phyloP scores from a whole-genome alignment of 2,329 filamentous ascomycete species.

The Verticillium isaacii region DNA sequence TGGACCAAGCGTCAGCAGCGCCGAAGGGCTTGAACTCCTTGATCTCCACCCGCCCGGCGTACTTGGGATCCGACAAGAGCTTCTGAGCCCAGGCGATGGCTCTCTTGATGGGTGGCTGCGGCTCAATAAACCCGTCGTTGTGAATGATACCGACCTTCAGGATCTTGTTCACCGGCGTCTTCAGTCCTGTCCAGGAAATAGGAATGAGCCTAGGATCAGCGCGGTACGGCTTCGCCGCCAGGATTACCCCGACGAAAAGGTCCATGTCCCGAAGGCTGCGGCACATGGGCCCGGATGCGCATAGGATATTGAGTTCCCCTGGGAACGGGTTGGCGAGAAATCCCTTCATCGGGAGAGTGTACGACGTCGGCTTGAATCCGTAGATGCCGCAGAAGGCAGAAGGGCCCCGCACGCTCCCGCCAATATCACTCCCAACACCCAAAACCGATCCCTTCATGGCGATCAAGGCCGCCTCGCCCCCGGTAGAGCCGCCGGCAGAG shows the following conservation, averaged over 20 bases:
- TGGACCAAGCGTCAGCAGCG: slow-evolving; percentile 20
- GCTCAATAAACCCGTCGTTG: slow-evolving; percentile 28
- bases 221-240: slow-evolving; percentile 19
- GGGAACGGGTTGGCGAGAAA: slow-evolving; percentile 17
- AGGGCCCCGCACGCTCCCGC: slow-evolving; percentile 32
- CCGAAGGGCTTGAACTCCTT: slow-evolving; percentile 28
- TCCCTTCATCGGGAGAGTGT: slow-evolving; percentile 18
- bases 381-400: slow-evolving; percentile 26
- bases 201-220: slow-evolving; percentile 22
- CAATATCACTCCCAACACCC: slow-evolving; percentile 36
- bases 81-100: slow-evolving; percentile 24
- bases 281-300: slow-evolving; percentile 27
- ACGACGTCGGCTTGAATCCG: slow-evolving; percentile 16
- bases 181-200: slow-evolving; percentile 23
- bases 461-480: slow-evolving; percentile 43
- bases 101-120: slow-evolving; percentile 30
- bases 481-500: slow-evolving; percentile 59
- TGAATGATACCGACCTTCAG: slow-evolving; percentile 39
- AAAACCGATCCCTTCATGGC: slow-evolving; percentile 33
- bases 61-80: slow-evolving; percentile 12
- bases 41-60: slow-evolving; percentile 19
- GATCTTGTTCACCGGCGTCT: slow-evolving; percentile 8
- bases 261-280: slow-evolving; percentile 26
- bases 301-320: slow-evolving; percentile 28
- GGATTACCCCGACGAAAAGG: slow-evolving; percentile 22